These are phyloP conservation scores for Capsicum pubescens DNA, from an alignment of 257 asterid species.

Conservation along the genomic window DNA sequence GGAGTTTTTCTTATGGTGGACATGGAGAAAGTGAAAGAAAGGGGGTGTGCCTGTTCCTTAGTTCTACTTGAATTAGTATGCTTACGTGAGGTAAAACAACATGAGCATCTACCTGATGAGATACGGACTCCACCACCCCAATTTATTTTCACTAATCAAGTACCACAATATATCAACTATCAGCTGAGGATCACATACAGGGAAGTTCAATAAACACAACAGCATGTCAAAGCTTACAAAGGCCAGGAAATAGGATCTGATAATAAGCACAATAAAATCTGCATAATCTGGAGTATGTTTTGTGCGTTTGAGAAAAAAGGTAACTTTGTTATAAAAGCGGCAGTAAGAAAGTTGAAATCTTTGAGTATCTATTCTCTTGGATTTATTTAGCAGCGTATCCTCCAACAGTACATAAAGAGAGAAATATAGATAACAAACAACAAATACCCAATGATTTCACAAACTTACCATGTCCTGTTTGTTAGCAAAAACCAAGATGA, in stretches of 20 bases:
- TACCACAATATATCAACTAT: not conserved
- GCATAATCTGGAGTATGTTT: not conserved
- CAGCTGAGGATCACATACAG: not conserved
- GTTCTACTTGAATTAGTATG: slow-evolving; percentile 14
- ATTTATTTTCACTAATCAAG: slow-evolving; percentile 11
- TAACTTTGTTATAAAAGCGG: not conserved
- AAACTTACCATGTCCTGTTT: slow-evolving; percentile 94
- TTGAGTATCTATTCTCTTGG: slow-evolving; percentile 18
- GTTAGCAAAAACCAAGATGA: slow-evolving; percentile 56
- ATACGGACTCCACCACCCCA: slow-evolving; percentile 20
- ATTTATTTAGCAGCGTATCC: not conserved
- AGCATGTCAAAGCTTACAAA: slow-evolving; percentile 21
- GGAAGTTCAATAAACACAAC: not conserved
- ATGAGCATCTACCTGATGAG: slow-evolving; percentile 9
- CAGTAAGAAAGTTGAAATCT: not conserved
- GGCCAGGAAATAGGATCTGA: slow-evolving; percentile 11
- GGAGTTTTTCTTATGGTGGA: not conserved
- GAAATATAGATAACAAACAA: not conserved
- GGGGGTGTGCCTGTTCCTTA: not conserved
- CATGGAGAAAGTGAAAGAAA: not conserved
- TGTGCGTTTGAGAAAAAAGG: not conserved
- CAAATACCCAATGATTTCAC: not conserved
- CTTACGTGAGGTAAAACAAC: slow-evolving; percentile 1
- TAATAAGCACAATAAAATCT: slow-evolving; percentile 3
- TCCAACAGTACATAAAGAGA: not conserved